Evolutionary conservation across 768 basidiomycete species (phyloP), one percentile per base, ranked within the genome.

Genomic region (Coprinopsis strossmayeri): DNA sequence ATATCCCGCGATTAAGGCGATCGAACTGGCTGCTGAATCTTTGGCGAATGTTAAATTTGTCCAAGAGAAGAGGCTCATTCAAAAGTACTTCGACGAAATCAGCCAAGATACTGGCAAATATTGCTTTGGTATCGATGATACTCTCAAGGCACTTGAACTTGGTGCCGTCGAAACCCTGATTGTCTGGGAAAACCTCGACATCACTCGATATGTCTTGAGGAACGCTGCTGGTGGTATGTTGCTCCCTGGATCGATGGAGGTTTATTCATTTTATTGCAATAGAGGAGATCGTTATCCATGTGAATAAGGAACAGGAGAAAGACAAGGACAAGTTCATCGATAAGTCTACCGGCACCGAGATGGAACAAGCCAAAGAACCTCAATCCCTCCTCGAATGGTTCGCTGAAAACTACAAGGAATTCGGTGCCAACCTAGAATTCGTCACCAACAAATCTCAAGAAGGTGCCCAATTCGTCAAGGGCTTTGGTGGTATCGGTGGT

Each of bases 21-120:
- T 99, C 56, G 96, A 98, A 63, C 81, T 98, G 45, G 91, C 96
- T 0, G 87, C 91, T 1, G 96, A 99, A 66, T 88, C 91, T 2
- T 81, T 99, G 24, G 84, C 91, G 30, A 98, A 98, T 65, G 96
- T 99, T 74, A 99, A 99, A 65, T 98, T 99, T 59, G 95, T 99
- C 27, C 95, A 98, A 67, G 96, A 99, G 74, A 98, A 98, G 76
- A 86, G 76, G 65, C 81, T 99, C 42, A 98, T 99, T 58, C 94
- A 98, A 65, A 87, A 81, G 64, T 98, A 97, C 74, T 99, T 99
- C 64, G 95, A 98, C 61, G 96, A 99, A 69, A 99, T 99, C 70
- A 95, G 93, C 58, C 89, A 91, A 64, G 96, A 99, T 61, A 92
- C 91, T 28, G 90, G 82, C 59, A 90, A 85, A 66, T 97, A 95